These are phyloP conservation scores for Gracilaria domingensis DNA, from an alignment of 23 red algal genomes.

Conservation along the genomic window DNA sequence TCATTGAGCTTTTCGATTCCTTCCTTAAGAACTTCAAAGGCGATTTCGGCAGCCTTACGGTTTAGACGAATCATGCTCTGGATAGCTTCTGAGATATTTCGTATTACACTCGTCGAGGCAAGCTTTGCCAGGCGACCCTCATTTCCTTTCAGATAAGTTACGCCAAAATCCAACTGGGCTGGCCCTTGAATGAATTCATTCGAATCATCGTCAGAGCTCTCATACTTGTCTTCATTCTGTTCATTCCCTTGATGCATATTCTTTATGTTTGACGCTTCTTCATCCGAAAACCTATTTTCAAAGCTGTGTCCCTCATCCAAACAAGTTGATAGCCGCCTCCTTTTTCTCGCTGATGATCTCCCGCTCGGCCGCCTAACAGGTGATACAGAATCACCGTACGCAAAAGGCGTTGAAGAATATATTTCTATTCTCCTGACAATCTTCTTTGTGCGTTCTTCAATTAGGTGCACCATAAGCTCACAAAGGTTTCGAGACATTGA, in stretches of 20 bases:
- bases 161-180: not conserved
- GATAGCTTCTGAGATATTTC: not conserved
- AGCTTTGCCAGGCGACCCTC: not conserved
- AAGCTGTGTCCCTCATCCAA: too few relatives aligned
- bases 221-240: not conserved
- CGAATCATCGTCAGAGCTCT: conserved; percentile 11
- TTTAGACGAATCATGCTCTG: not conserved
- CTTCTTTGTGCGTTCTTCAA: not conserved
- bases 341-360: not conserved
- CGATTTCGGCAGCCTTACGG: not conserved
- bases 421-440: not conserved
- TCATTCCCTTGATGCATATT: not conserved
- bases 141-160: too few relatives aligned
- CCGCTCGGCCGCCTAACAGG: not conserved
- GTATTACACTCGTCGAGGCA: not conserved
- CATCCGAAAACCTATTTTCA: conserved; percentile 15
- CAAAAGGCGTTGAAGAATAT: not conserved
- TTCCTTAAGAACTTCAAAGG: conserved; percentile 8
- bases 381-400: not conserved
- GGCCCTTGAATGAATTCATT: not conserved
- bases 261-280: not conserved
- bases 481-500: not conserved
- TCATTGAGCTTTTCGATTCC: conserved; percentile 16
- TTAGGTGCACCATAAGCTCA: not conserved
- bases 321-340: not conserved